Evolutionary conservation across 2,329 filamentous ascomycete genomes (phyloP).

Genomic region (Talaromyces sp.): DNA sequence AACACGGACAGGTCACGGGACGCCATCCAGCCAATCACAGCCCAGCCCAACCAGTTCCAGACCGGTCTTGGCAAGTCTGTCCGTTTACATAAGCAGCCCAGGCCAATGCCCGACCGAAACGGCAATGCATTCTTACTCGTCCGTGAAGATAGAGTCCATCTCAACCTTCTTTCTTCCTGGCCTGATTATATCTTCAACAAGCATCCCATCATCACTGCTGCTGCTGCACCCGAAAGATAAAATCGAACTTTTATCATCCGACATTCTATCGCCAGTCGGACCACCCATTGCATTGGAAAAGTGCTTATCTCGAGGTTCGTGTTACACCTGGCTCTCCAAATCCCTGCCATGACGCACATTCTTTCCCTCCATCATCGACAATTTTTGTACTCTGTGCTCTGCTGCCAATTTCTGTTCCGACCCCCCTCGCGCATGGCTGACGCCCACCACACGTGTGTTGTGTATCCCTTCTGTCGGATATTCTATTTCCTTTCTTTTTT

Average conservation of each 20-base stretch:
- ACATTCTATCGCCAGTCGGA: background rate
- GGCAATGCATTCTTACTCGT: background rate
- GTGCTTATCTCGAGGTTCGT: slow-evolving; percentile 17
- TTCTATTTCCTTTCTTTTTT: background rate
- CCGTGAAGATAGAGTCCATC: background rate
- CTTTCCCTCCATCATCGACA: slow-evolving; percentile 1
- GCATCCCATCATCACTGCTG: background rate
- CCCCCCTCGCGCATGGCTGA: slow-evolving; percentile 8
- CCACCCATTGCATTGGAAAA: slow-evolving; percentile 4
- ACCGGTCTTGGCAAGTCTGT: slow-evolving; percentile 7
- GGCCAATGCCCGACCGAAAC: slow-evolving; percentile 9
- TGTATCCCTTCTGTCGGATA: background rate
- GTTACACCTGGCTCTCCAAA: too few species aligned
- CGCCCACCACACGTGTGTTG: slow-evolving; percentile 6
- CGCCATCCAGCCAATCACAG: slow-evolving; percentile 3
- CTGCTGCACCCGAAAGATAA: background rate
- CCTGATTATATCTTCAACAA: background rate
- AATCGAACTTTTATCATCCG: background rate
- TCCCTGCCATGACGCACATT: slow-evolving; percentile 15
- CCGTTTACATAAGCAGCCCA: slow-evolving; percentile 6
- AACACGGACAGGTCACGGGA: slow-evolving; percentile 9
- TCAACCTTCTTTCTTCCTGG: background rate
- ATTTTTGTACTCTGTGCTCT: background rate
- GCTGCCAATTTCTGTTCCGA: slow-evolving; percentile 4
- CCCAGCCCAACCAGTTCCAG: background rate